Percentiles rank a stretch among this genome's conserved stretches.
These are phyloP conservation scores for Cystoderma amianthinum DNA, from an alignment of 768 basidiomycete genomes.

Conservation along the genomic window DNA sequence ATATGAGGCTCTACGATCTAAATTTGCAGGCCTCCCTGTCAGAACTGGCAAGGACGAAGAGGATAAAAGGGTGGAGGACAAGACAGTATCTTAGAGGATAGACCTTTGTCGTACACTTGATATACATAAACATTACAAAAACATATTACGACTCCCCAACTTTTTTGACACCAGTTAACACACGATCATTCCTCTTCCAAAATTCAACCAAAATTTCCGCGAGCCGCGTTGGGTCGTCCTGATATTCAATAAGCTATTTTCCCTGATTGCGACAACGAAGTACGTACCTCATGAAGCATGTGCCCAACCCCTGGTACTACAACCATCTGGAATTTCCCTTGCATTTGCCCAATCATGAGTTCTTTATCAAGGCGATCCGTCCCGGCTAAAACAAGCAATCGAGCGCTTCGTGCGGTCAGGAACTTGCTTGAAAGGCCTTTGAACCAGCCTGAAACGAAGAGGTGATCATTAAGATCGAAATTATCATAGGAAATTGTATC, in stretches of 20 bases:
- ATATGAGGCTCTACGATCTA: constrained; percentile 75
- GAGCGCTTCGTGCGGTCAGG: constrained; percentile 68
- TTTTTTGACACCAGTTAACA: constrained; percentile 53
- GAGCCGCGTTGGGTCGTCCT: constrained; percentile 83
- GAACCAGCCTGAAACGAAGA: constrained; percentile 82
- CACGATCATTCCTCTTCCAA: constrained; percentile 83
- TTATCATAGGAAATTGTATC: background rate
- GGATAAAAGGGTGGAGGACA: constrained; percentile 21
- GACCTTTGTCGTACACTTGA: too few species aligned
- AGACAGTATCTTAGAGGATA: background rate
- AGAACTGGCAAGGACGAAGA: constrained; percentile 37
- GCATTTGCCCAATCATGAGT: constrained; percentile 96
- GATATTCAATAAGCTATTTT: constrained; percentile 1
- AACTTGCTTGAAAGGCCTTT: constrained; percentile 74
- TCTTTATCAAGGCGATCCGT: constrained; percentile 89
- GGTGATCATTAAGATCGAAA: background rate
- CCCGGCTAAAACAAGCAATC: constrained; percentile 86
- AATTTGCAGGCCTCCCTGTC: constrained; percentile 77
- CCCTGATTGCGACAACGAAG: constrained; percentile 2
- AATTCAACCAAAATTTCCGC: constrained; percentile 84
- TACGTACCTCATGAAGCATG: constrained; percentile 83
- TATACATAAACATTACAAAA: too few species aligned
- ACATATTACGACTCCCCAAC: constrained; percentile 40
- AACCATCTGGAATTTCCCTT: constrained; percentile 90
- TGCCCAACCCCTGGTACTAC: constrained; percentile 88